Evolutionary conservation across 148 eudicot species (phyloP), one percentile per base, ranked within the genome.

Genomic region (Cornus florida): DNA sequence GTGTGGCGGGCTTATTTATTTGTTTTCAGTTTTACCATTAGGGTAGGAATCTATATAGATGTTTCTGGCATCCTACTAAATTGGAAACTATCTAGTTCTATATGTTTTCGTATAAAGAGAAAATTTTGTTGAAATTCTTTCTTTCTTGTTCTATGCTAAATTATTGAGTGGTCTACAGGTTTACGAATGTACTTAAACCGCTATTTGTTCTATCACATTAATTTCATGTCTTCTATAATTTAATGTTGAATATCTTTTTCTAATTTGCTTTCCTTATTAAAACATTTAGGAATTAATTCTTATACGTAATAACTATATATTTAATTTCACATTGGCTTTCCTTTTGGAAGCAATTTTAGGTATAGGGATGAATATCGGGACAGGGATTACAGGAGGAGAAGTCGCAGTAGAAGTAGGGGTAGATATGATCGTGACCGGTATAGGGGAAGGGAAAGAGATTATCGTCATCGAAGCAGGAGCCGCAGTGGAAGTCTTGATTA

Each of bases 321-420:
- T 35, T 35, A 23, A 35, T 57, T 43, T 38, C 57, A 6, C 8
- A 10, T 14, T 6, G 2, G 4, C 67, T 59, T 57, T 9, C 16
- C 2, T 64, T 2, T 32, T 50, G 67, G 17, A 31, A 67, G 39
- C 64, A 48, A 4, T 72, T 77, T 79, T 35, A 86, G 95, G 85
- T 67, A 80, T 73, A 86, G 94, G 71, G 89, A 90, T 89, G 93
- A 88, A 35, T 78, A 87, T 67, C 86, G 84, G 81, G 95, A 90
- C 68, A 83, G 81, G 79, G 92, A 85, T 71, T 79, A 80, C 75
- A 87, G 91, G 83, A 87, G 89, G 82, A 87, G 91, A 81, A 88
- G 93, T 67, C 92, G 91, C 23, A 94, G 97, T 70, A 90, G 97
- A 87, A 91, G 98, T 80, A 82, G 85, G 78, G 91, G 81, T 62